Evolutionary conservation across 768 basidiomycete genomes (phyloP).

Genomic region (Xerocomellus intermedius): DNA sequence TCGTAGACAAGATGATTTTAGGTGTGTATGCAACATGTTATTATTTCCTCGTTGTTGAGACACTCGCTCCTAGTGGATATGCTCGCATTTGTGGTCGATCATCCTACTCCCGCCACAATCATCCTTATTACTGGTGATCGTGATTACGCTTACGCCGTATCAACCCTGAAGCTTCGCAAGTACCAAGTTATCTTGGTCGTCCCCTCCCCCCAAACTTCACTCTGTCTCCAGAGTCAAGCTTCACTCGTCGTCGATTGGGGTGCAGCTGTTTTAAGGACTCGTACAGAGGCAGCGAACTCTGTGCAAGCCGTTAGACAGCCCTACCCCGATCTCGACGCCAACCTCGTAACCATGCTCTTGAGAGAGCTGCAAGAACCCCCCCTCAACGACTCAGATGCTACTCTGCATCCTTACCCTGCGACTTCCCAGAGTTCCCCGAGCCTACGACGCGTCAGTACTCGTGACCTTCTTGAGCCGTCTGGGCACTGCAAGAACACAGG

Average conservation of each 20-base stretch:
- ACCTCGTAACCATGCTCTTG: constrained; percentile 18
- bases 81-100: constrained; percentile 62
- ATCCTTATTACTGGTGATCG: constrained; percentile 66
- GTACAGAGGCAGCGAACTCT: constrained; percentile 18
- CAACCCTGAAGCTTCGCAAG: constrained; percentile 51
- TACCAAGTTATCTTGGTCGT: constrained; percentile 54
- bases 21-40: constrained; percentile 24
- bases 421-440: constrained; percentile 3
- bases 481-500: constrained; percentile 4
- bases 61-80: constrained; percentile 48
- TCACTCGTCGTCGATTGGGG: constrained; percentile 53
- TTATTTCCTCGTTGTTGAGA: constrained; percentile 1
- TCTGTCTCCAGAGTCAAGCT: constrained; percentile 53
- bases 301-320: constrained; percentile 25
- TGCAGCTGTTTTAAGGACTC: constrained; percentile 37
- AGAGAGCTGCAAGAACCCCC: constrained; percentile 20
- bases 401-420: background rate
- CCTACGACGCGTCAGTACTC: constrained; percentile 18
- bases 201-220: constrained; percentile 35
- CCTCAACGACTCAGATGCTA: constrained; percentile 15
- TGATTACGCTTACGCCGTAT: constrained; percentile 63
- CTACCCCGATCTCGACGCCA: constrained; percentile 23
- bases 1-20: constrained; percentile 49
- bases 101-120: constrained; percentile 50
- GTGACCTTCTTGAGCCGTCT: constrained; percentile 25